phyloP scores from a whole-genome alignment of 768 basidiomycete species.

The Leccinum boreale region DNA sequence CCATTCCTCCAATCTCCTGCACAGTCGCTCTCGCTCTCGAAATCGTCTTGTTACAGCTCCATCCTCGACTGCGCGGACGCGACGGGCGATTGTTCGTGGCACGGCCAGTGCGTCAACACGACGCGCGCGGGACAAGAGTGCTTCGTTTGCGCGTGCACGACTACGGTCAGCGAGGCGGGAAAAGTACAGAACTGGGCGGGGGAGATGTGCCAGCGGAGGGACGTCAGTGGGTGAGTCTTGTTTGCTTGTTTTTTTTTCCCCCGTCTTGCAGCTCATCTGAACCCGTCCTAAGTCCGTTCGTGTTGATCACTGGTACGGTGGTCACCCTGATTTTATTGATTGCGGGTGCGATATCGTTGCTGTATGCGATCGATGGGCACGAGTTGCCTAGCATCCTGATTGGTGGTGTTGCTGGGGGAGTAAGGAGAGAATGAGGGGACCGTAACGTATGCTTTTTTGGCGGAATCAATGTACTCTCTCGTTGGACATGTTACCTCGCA shows the following conservation, averaged over 20 bases:
- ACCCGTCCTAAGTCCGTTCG: slow-evolving; percentile 55
- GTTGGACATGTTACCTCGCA: not conserved
- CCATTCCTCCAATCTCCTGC: slow-evolving; percentile 40
- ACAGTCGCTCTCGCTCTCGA: slow-evolving; percentile 26
- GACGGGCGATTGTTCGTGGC: slow-evolving; percentile 67
- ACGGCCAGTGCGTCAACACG: slow-evolving; percentile 62
- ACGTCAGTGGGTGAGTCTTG: slow-evolving; percentile 69
- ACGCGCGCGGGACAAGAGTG: slow-evolving; percentile 56
- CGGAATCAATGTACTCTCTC: slow-evolving; percentile 2
- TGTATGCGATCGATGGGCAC: slow-evolving; percentile 58
- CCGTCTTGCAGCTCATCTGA: no score
- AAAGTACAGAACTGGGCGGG: slow-evolving; percentile 72
- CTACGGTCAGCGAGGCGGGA: slow-evolving; percentile 50
- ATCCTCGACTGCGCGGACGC: slow-evolving; percentile 54
- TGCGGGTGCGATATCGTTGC: slow-evolving; percentile 62
- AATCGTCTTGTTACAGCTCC: slow-evolving; percentile 61
- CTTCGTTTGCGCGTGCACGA: slow-evolving; percentile 44
- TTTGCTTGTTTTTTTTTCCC: not conserved
- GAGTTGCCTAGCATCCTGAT: slow-evolving; percentile 74
- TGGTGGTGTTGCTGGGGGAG: slow-evolving; percentile 49
- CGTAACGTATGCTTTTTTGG: not conserved
- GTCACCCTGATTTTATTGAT: slow-evolving; percentile 62
- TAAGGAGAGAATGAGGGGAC: slow-evolving; percentile 47
- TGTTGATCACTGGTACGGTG: slow-evolving; percentile 66
- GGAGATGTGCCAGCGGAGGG: slow-evolving; percentile 70